Base-by-base conservation (phyloP, 2,329 filamentous ascomycete species). In the Fusarium sulawesiense region DNA sequence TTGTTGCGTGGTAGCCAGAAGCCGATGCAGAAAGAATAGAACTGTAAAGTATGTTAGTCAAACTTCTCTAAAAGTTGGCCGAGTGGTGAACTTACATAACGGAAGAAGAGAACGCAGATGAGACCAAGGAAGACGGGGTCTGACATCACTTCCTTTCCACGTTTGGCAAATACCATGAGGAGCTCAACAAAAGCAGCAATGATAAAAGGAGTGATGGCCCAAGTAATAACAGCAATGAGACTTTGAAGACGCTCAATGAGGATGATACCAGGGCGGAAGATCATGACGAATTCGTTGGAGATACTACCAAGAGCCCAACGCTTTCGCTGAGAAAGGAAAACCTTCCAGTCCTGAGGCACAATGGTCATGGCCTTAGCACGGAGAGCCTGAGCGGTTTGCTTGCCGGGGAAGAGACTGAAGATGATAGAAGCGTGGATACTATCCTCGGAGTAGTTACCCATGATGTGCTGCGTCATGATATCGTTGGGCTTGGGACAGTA, bases 401-500 rank as follows among this genome's bases (percentile, higher is more conserved):
- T 81, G 23, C 80, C 71, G 0, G 83, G 83, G 63, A 80, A 83
- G 13, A 81, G 76, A 60, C 82, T 83, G 56, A 85, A 82, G 68
- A 85, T 83, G 66, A 84, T 80, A 64, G 80, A 83, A 3, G 83
- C 83, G 56, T 85, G 83, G 64, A 85, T 85, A 47, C 82, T 81
- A 54, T 85, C 84, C 61, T 86, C 84, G 5, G 82, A 84, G 41
- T 83, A 83, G 20, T 81, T 83, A 14, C 82, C 83, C 73, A 84
- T 83, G 66, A 86, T 83, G 53, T 84, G 83, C 70, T 80, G 80
- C 10, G 83, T 82, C 77, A 86, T 82, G 46, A 81, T 77, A 58
- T 85, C 83, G 54, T 82, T 83, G n/a, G 82, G 82, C 58, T 81
- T 82, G 8, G 84, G 84, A 60, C 81, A 82, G 74, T 85, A 85